These are phyloP conservation scores for Penicillium sp. DNA, from an alignment of 2,329 filamentous ascomycete genomes.

Conservation along the genomic window DNA sequence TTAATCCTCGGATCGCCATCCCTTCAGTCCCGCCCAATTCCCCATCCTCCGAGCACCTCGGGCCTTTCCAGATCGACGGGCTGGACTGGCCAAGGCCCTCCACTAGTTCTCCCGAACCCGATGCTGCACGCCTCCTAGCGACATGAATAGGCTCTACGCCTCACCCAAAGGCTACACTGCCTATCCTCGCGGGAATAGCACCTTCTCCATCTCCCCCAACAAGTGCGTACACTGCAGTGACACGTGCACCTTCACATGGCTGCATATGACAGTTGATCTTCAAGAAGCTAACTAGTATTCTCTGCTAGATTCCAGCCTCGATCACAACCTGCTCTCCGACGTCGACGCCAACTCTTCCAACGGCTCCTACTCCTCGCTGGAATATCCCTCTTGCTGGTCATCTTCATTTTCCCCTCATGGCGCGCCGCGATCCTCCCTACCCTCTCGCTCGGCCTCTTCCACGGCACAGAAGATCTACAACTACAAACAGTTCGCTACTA, in stretches of 20 bases:
- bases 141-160: constrained; percentile 77
- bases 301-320: constrained; percentile 74
- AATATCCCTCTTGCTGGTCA: constrained; percentile 56
- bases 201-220: constrained; percentile 83
- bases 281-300: neutral
- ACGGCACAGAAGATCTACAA: constrained; percentile 63
- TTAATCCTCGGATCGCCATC: neutral
- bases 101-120: constrained; percentile 10
- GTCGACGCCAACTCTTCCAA: constrained; percentile 66
- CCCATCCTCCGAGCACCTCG: neutral
- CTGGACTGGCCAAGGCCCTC: constrained; percentile 4
- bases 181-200: constrained; percentile 64
- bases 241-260: neutral
- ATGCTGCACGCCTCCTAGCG: constrained; percentile 48
- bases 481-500: constrained; percentile 97
- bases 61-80: constrained; percentile 7
- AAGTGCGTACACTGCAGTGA: constrained; percentile 55
- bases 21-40: constrained; percentile 2
- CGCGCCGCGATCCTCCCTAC: constrained; percentile 57
- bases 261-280: constrained; percentile 1
- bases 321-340: constrained; percentile 65
- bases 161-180: constrained; percentile 69
- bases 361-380: constrained; percentile 58
- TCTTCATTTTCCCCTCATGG: constrained; percentile 72
- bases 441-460: constrained; percentile 65